Evolutionary conservation across 345 rosid species (phyloP).

Genomic region (Anastatica hierochuntica): DNA sequence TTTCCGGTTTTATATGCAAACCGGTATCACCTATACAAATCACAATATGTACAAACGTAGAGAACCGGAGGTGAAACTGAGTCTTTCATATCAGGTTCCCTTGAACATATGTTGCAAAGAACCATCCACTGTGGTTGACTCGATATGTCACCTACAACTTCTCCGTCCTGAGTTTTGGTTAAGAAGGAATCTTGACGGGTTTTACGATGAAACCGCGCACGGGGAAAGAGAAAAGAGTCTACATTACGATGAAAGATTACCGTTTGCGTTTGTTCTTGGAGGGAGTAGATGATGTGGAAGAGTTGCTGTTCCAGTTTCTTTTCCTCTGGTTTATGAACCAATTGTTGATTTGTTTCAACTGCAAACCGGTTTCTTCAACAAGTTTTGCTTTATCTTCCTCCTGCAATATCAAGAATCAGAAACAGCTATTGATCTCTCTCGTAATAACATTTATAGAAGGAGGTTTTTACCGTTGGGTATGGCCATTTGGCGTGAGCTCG

Average conservation of each 20-base stretch:
- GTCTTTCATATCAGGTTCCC: too few species aligned
- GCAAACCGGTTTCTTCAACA: constrained; percentile 79
- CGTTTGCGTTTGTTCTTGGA: constrained; percentile 72
- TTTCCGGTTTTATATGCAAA: too few species aligned
- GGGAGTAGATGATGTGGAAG: constrained; percentile 48
- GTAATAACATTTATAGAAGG: not conserved
- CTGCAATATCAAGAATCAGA: constrained; percentile 24
- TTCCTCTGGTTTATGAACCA: constrained; percentile 90
- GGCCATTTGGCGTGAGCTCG: constrained; percentile 89
- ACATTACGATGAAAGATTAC: constrained; percentile 22
- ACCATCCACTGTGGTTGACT: too few species aligned
- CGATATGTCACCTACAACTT: constrained; percentile 20
- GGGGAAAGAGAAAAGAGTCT: not conserved
- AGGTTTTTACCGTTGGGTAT: constrained; percentile 63
- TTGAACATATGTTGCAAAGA: too few species aligned
- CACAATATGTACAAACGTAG: too few species aligned
- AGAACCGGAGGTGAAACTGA: too few species aligned
- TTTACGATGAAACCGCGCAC: too few species aligned
- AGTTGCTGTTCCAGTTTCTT: constrained; percentile 76
- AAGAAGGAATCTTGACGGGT: not conserved
- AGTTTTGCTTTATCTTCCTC: constrained; percentile 80
- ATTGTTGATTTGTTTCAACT: constrained; percentile 81
- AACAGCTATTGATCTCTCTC: not conserved
- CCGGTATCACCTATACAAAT: too few species aligned
- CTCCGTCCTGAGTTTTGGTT: constrained; percentile 14